These are phyloP conservation scores for Ichthyophthirius multifiliis DNA, from an alignment of 169 alveolate species.

Conservation along the genomic window DNA sequence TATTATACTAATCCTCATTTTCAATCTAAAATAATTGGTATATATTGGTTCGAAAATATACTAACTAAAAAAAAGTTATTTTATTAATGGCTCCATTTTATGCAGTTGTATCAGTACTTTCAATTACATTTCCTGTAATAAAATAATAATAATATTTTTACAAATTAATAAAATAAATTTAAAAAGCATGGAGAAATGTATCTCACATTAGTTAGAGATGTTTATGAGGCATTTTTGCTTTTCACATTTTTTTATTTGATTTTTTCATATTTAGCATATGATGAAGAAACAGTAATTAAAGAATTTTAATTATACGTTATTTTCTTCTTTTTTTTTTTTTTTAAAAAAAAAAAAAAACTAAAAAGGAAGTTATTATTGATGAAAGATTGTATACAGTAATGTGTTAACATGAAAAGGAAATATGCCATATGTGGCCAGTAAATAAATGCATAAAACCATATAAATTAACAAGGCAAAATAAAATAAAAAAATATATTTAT, in stretches of 20 bases:
- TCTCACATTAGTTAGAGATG: constrained; percentile 23
- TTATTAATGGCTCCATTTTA: constrained; percentile 44
- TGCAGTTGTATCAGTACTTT: constrained; percentile 26
- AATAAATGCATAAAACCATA: constrained; percentile 35
- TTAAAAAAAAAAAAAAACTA: too few relatives aligned
- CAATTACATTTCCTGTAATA: constrained; percentile 14
- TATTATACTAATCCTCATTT: constrained; percentile 32
- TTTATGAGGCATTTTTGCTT: constrained; percentile 22
- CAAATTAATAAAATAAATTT: not conserved
- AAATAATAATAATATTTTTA: not conserved
- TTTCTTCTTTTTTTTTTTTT: too few relatives aligned
- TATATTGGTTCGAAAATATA: not conserved
- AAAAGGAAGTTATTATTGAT: constrained; percentile 7
- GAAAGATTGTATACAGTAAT: constrained; percentile 27
- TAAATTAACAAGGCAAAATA: not conserved
- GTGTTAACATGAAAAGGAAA: constrained; percentile 20
- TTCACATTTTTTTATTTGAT: constrained; percentile 41
- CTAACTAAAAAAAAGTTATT: not conserved
- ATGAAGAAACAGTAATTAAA: constrained; percentile 11
- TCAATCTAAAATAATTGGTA: constrained; percentile 31
- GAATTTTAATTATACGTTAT: too few relatives aligned
- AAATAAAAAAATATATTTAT: not conserved
- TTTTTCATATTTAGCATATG: constrained; percentile 38
- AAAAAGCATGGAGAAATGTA: constrained; percentile 11
- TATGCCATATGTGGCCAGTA: constrained; percentile 36